Conservation (phyloP, 495 filamentous ascomycete species). For the Xylaria nigripes region DNA sequence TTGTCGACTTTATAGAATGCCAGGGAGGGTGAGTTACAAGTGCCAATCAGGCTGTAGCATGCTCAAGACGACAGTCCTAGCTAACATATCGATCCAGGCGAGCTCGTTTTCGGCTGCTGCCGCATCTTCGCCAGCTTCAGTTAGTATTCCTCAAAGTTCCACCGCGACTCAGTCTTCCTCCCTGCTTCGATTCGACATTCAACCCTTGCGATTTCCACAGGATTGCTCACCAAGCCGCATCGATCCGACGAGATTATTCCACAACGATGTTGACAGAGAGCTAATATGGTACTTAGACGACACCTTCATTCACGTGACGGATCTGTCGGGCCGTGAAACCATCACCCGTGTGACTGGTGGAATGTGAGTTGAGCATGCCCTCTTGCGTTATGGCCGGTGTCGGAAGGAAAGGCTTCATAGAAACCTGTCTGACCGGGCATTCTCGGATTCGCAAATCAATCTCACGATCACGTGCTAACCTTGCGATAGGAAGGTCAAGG, state of each 20-base stretch:
- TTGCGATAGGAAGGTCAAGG: constrained; percentile 76
- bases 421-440: background rate
- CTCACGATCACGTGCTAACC: background rate
- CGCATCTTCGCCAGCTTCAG: constrained; percentile 98
- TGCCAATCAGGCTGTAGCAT: background rate
- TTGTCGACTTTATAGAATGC: constrained; percentile 30
- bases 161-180: background rate
- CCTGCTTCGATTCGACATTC: background rate
- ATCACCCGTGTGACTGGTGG: constrained; percentile 98
- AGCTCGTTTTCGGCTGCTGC: constrained; percentile 97
- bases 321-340: constrained; percentile 99
- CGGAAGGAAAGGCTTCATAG: background rate
- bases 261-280: background rate
- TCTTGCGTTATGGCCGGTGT: background rate
- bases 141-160: constrained; percentile 2
- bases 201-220: background rate
- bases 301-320: constrained; percentile 93
- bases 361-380: constrained; percentile 44
- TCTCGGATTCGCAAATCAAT: background rate
- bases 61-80: background rate
- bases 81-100: constrained; percentile 47
- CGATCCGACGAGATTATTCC: background rate
- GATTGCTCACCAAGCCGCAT: background rate
- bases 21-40: constrained; percentile 61
- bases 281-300: constrained; percentile 16